A percentile compares a stretch with the other conserved stretches of the same genome.
Conservation (phyloP, 495 filamentous ascomycete genomes). For the Collariella sp. region DNA sequence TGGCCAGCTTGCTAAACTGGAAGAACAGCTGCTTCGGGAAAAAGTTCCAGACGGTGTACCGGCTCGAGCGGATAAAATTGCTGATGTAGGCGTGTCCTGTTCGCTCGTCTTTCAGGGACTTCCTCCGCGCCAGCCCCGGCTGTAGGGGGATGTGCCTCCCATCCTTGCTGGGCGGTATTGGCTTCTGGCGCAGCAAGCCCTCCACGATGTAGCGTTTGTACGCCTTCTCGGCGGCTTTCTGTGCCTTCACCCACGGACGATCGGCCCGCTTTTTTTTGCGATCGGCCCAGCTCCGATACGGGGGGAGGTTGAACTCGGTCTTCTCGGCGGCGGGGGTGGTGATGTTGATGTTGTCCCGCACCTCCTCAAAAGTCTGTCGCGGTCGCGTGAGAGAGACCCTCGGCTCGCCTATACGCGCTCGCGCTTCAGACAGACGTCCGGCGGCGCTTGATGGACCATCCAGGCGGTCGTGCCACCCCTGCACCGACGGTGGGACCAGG, state of each 20-base stretch:
- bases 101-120: conserved; percentile 60
- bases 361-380: conserved; percentile 21
- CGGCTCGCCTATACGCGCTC: conserved; percentile 7
- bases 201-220: conserved; percentile 40
- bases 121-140: conserved; percentile 23
- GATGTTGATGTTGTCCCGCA: conserved; percentile 14
- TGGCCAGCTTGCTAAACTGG: conserved; percentile 86
- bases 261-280: conserved; percentile 11
- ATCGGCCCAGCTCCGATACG: conserved; percentile 19
- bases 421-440: background rate
- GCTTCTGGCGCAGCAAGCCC: conserved; percentile 38
- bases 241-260: conserved; percentile 14
- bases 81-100: conserved; percentile 61
- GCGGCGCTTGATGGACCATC: background rate
- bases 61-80: conserved; percentile 75
- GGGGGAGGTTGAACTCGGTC: conserved; percentile 12
- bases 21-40: conserved; percentile 79
- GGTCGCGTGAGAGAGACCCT: conserved; percentile 22
- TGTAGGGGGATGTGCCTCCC: conserved; percentile 61
- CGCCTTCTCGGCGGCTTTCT: background rate
- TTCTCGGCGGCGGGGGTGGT: conserved; percentile 15
- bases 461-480: background rate
- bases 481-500: conserved; percentile 1
- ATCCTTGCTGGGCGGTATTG: conserved; percentile 37
- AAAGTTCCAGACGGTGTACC: conserved; percentile 84